phyloP scores from a whole-genome alignment of 225 moss, liverwort and hornwort species.

The Pseudoscleropodium purum region DNA sequence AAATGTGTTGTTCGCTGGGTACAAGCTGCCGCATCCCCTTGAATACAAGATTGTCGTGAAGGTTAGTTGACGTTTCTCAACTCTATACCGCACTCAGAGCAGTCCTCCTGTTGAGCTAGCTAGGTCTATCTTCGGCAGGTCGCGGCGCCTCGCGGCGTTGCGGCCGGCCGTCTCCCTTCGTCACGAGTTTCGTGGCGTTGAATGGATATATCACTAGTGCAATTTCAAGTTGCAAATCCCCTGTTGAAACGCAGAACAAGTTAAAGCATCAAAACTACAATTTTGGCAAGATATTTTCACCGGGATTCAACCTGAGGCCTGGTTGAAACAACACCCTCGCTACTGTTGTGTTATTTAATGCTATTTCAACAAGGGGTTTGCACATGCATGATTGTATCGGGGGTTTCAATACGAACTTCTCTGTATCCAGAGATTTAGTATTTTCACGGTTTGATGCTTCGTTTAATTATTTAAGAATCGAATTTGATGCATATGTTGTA shows the following conservation, averaged over 20 bases:
- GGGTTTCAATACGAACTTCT: neutral
- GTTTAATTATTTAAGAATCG: neutral
- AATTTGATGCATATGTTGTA: neutral
- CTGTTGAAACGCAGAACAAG: neutral
- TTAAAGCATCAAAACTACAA: neutral
- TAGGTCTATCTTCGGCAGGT: too few relatives aligned
- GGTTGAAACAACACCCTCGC: neutral
- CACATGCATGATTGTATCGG: neutral
- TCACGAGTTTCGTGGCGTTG: too few relatives aligned
- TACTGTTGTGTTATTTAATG: too few relatives aligned
- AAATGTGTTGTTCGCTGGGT: constrained; percentile 73
- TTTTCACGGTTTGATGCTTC: neutral
- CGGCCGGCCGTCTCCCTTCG: too few relatives aligned
- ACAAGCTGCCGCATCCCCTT: constrained; percentile 81
- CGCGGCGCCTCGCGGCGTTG: too few relatives aligned
- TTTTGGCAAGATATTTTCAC: too few relatives aligned
- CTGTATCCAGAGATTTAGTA: neutral
- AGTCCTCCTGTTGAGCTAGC: neutral
- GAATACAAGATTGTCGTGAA: constrained; percentile 68
- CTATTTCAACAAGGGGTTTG: neutral
- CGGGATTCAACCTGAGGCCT: neutral
- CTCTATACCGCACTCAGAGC: neutral
- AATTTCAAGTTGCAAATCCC: neutral
- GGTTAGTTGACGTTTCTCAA: constrained; percentile 19
- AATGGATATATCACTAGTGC: neutral